A percentile compares a stretch with the other conserved stretches of the same genome.
phyloP scores from a whole-genome alignment of 2,329 filamentous ascomycete species.

The Capronia epimyces region DNA sequence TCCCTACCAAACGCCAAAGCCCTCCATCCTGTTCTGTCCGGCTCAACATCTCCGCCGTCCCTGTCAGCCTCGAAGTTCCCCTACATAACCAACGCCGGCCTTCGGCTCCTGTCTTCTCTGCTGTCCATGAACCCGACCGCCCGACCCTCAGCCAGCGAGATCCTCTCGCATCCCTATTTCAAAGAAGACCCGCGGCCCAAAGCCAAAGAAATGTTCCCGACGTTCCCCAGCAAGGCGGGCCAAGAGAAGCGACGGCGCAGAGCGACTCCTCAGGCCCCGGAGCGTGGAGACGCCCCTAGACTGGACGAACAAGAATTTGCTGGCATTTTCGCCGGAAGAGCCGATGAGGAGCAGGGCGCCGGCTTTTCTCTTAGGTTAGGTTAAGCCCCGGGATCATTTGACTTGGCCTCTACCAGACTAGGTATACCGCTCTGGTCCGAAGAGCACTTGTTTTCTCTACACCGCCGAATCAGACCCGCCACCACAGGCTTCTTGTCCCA shows the following conservation, averaged over 20 bases:
- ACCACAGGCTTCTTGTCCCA: too few relatives aligned
- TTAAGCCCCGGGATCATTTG: conserved; percentile 29
- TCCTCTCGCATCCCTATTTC: conserved; percentile 80
- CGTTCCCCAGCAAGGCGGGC: conserved; percentile 90
- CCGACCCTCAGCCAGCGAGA: conserved; percentile 65
- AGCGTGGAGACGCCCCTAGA: conserved; percentile 61
- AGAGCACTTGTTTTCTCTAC: too few relatives aligned
- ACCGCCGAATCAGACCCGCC: too few relatives aligned
- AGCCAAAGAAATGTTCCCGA: conserved; percentile 87
- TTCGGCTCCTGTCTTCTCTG: conserved; percentile 61
- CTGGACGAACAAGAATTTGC: conserved; percentile 57
- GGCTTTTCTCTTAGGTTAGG: conserved; percentile 62
- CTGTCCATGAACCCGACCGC: conserved; percentile 67
- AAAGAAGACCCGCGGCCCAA: conserved; percentile 84
- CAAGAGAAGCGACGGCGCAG: conserved; percentile 72
- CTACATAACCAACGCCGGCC: conserved; percentile 69
- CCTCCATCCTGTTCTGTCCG: conserved; percentile 53
- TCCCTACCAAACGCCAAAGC: conserved; percentile 80
- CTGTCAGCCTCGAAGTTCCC: conserved; percentile 62
- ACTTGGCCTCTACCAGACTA: too few relatives aligned
- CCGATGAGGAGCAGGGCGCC: conserved; percentile 34
- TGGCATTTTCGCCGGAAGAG: conserved; percentile 54
- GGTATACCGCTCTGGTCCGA: too few relatives aligned
- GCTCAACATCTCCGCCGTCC: conserved; percentile 27
- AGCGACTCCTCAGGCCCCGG: conserved; percentile 77